phyloP scores from a whole-genome alignment of 2,329 filamentous ascomycete species.

The Fusarium oligoseptatum region DNA sequence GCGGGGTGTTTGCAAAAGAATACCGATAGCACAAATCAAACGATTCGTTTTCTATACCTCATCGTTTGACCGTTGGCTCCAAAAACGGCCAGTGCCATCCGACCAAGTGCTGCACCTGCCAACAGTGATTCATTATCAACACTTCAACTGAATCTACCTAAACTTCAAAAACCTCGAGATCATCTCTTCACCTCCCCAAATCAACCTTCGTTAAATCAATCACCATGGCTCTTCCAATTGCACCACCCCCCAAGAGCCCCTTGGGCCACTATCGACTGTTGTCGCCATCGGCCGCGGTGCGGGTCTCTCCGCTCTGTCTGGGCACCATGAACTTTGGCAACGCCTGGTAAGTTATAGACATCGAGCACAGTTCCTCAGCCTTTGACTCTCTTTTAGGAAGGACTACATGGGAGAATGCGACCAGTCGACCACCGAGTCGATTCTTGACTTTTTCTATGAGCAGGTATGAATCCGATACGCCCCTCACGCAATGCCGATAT shows the following conservation, averaged over 20 bases:
- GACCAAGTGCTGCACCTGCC: not conserved
- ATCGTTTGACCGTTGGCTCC: not conserved
- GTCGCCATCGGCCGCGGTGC: constrained; percentile 73
- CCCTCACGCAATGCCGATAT: not conserved
- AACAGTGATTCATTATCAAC: not conserved
- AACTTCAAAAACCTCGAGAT: not conserved
- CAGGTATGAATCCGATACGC: constrained; percentile 54
- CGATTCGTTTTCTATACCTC: not conserved
- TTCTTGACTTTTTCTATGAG: constrained; percentile 75
- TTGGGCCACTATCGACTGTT: constrained; percentile 76
- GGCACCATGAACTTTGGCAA: constrained; percentile 76
- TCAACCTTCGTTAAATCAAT: not conserved
- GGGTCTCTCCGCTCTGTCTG: constrained; percentile 76
- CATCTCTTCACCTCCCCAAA: not conserved
- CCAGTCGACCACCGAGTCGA: constrained; percentile 71
- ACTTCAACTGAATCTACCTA: not conserved
- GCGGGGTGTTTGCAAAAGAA: not conserved
- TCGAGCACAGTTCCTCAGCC: accelerated
- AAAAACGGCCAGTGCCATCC: not conserved
- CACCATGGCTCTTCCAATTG: constrained; percentile 49
- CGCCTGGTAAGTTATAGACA: constrained; percentile 55
- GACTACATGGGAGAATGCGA: constrained; percentile 73
- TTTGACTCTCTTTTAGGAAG: constrained; percentile 54
- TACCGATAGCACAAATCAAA: not conserved
- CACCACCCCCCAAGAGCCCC: constrained; percentile 68